Evolutionary conservation across 2,329 filamentous ascomycete genomes (phyloP).

Genomic region (Uncinocarpus reesii): DNA sequence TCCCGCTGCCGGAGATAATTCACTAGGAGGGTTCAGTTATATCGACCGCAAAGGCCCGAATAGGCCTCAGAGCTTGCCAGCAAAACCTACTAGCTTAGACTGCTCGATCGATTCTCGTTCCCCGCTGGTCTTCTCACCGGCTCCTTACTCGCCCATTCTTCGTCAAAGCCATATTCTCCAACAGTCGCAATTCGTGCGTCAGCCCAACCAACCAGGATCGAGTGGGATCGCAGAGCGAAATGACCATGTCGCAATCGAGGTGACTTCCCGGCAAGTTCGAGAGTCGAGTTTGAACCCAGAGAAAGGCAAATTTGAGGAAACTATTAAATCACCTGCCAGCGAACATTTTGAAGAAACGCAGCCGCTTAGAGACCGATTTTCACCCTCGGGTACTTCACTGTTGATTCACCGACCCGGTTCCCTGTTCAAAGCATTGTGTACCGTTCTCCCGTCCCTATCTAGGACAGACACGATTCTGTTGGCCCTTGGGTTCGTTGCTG

Average conservation of each 20-base stretch:
- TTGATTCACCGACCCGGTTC: slow-evolving; percentile 17
- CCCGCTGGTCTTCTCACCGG: slow-evolving; percentile 3
- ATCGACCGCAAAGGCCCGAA: not conserved
- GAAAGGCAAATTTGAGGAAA: not conserved
- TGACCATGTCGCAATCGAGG: not conserved
- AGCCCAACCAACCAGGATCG: not conserved
- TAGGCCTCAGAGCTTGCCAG: slow-evolving; percentile 1
- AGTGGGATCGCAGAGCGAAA: not conserved
- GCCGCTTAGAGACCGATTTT: not conserved
- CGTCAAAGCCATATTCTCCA: not conserved
- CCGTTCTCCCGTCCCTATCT: slow-evolving; percentile 58
- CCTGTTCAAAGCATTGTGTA: slow-evolving; percentile 51
- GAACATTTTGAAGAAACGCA: not conserved
- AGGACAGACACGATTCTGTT: slow-evolving; percentile 45
- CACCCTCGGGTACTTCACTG: not conserved
- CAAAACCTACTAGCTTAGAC: not conserved
- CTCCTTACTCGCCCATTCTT: slow-evolving; percentile 8
- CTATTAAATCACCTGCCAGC: not conserved
- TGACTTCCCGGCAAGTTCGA: no score
- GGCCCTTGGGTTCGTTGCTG: slow-evolving; percentile 50
- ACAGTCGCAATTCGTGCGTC: not conserved
- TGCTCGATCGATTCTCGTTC: not conserved
- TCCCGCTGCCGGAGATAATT: not conserved
- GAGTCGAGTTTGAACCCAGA: not conserved
- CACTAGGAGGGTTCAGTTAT: not conserved